Evolutionary conservation across 441 rosid genomes (phyloP), one percentile per base, ranked within the genome.

Genomic region (Gossypium lobatum): DNA sequence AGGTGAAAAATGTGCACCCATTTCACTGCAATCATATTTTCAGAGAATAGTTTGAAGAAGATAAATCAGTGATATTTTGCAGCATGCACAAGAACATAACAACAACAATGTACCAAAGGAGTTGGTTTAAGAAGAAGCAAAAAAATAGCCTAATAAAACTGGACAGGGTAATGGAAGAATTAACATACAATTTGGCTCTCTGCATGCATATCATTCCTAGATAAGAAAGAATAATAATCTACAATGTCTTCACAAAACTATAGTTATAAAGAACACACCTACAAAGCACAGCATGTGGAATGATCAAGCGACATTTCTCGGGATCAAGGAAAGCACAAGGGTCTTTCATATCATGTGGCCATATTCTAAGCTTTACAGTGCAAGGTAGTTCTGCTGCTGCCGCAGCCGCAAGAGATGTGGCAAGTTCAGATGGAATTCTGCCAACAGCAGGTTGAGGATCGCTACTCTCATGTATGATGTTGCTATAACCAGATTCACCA

Each of bases 1-100:
- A 37, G 99, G 99, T 13, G 98, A 95, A 81, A 93, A 93, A 81
- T 95, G 99, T 18, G 99, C 97, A 64, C 98, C 98, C 99, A 93
- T 95, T 82, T 95, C 99, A 88, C 99, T 95, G 95, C 86, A 87
- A 76, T 70, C 61, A 64, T 59, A 21, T 60, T 70, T 73, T 70
- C 21, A 53, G 45, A 70, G 18, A 72, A 66, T 20, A 62, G 25
- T 55, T 58, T 39, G 64, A 45, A 42, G 6, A 9, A 75, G 66
- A 37, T 52, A 25, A 23, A 28, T 53, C 9, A 52, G 62, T 28
- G 46, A 69, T 31, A 52, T 53, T 53, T 53, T 69, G 23, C 17
- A 53, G 11, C 61, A 28, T 16, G 53, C 7, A 8, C 17, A 52
- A 53, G 39, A 69, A 17, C 16, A 69, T 52, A 69, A 60, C 45